Base-by-base conservation (phyloP, 257 asterid species). In the Solanum chmielewskii region DNA sequence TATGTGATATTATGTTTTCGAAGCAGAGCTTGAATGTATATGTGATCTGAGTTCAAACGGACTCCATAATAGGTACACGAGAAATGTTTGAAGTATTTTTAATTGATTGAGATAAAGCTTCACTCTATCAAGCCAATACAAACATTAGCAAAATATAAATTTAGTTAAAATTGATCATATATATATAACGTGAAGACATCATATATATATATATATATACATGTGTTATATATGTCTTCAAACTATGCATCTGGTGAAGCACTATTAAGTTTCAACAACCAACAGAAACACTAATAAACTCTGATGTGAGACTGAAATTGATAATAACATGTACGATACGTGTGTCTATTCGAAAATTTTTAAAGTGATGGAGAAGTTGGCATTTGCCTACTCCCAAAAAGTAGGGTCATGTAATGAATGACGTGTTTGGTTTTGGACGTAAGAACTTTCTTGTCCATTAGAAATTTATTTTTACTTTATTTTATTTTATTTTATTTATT, bases 201-300 rank as follows among this genome's bases (percentile, higher is more conserved):
- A 64, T 25, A 2, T 12, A 2, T 29, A 29, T 29, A 2, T 12
- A 2, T 1, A 59, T 59, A 3, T 20, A 39, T 39, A 1, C 9
- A 15, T 49, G 9, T 49, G 20, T 27, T 68, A 20, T 68, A 68
- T 68, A 20, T n/a, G 8, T n/a, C 27, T 62, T 62, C 0, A 10
- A 23, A 23, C 2, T 62, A 23, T 23, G 8, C 3, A n/a, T 37
- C 7, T n/a, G 1, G 3, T 4, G 8, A 62, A 4, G 2, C 1
- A n/a, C 0, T 10, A 56, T 20, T 3, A 1, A 62, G 7, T 62
- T 62, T 0, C 7, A 11, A 62, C 0, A 62, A 11, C 5, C 4
- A 60, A 60, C 14, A 9, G 0, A 9, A 60, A 60, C 0, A 60
- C 4, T 2, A 1, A 23, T 11, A 0, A 60, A 60, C 3, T 60